Evolutionary conservation across 2,329 filamentous ascomycete species (phyloP).

Genomic region (Pestalotiopsis fici): DNA sequence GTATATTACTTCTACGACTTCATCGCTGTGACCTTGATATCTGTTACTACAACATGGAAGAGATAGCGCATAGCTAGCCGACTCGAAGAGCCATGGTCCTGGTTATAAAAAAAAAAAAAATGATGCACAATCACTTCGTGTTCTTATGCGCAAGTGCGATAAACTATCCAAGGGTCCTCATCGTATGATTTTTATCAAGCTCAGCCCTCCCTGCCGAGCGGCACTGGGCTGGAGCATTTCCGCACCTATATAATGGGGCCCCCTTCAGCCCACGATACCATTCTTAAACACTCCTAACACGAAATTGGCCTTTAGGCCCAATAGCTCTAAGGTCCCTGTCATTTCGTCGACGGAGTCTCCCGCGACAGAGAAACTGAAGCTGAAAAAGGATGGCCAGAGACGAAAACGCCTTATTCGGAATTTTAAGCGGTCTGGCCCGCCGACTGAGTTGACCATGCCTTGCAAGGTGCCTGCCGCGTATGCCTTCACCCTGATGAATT

Average conservation of each 20-base stretch:
- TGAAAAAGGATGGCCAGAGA: neutral
- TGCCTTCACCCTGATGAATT: constrained; percentile 2
- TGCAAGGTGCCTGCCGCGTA: neutral
- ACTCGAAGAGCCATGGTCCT: no score
- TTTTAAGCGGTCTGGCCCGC: neutral
- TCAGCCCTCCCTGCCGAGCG: neutral
- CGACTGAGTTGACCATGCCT: neutral
- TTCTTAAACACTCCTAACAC: neutral
- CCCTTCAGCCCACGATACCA: neutral
- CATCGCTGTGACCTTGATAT: neutral
- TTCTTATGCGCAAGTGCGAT: neutral
- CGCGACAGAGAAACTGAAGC: neutral
- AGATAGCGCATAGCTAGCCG: no score
- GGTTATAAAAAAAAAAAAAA: no score
- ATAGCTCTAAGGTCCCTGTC: neutral
- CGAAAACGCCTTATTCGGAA: neutral
- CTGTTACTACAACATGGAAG: no score
- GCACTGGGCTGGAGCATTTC: neutral
- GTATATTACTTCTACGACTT: neutral
- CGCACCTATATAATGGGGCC: neutral
- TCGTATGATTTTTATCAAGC: neutral
- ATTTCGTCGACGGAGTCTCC: neutral
- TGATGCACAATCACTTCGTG: no score
- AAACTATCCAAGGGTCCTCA: neutral
- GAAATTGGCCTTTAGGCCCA: neutral